Conservation (phyloP, 2,329 filamentous ascomycete species). For the Zymoseptoria ardabiliae region DNA sequence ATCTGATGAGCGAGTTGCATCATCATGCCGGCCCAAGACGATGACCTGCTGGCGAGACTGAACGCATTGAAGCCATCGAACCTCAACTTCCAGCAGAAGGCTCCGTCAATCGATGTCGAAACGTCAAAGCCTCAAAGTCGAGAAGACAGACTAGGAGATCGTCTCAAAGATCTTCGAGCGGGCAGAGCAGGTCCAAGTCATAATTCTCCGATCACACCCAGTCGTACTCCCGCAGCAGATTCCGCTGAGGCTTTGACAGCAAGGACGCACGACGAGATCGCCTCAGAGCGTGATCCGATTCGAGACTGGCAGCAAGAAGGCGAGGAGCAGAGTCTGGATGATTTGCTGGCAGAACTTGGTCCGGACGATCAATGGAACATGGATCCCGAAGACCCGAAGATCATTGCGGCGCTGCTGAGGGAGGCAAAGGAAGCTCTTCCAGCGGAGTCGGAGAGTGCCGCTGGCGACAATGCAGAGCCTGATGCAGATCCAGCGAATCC, state of each 20-base stretch:
- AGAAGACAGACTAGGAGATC: slow-evolving; percentile 27
- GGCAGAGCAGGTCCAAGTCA: slow-evolving; percentile 1
- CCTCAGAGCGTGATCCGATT: slow-evolving; percentile 17
- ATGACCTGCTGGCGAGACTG: slow-evolving; percentile 41
- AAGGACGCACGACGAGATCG: slow-evolving; percentile 16
- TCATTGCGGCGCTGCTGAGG: slow-evolving; percentile 35
- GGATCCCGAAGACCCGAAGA: slow-evolving; percentile 33
- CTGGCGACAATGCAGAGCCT: slow-evolving; percentile 18
- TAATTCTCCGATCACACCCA: no score
- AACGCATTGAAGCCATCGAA: slow-evolving; percentile 42
- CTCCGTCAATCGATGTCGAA: slow-evolving; percentile 16
- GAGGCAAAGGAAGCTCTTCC: slow-evolving; percentile 37
- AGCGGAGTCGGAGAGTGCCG: slow-evolving; percentile 5
- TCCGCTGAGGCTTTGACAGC: slow-evolving; percentile 11
- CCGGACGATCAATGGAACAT: slow-evolving; percentile 35
- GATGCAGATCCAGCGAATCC: slow-evolving; percentile 6
- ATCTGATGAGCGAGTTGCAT: background rate
- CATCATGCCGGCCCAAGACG: slow-evolving; percentile 27
- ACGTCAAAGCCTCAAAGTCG: slow-evolving; percentile 17
- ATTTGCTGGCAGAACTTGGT: slow-evolving; percentile 38
- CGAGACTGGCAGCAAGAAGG: slow-evolving; percentile 30
- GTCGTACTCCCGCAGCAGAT: background rate
- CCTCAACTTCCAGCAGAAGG: slow-evolving; percentile 27
- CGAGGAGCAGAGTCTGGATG: slow-evolving; percentile 42
- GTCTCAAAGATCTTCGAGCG: slow-evolving; percentile 26